Evolutionary conservation across 2,329 filamentous ascomycete species (phyloP), one percentile per base, ranked within the genome.

Genomic region (Hypoxylon sp.): DNA sequence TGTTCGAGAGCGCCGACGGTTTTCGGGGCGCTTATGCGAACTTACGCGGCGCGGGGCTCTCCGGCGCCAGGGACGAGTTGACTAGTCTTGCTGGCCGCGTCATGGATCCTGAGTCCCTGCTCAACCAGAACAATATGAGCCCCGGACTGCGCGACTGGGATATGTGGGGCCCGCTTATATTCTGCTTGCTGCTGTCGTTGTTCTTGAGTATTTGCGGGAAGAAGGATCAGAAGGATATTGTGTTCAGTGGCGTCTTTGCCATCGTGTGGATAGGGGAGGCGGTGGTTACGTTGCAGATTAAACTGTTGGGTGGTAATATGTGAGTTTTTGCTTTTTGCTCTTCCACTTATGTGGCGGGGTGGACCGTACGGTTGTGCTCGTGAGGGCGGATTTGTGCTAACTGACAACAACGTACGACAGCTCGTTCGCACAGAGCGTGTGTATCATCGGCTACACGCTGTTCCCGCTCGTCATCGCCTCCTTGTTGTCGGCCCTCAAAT

Each of bases 251-350:
- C 3, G 94, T 99, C 50, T 99, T 99, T 82, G 94, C 94, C 52
- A 92, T 97, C 82, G 91, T 99, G 59, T 99, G 96, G 96, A 90
- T 99, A 65, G 96, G 94, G 29, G 94, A 98, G 84, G 94, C 94
- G 0, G 92, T 97, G 3, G 96, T 99, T 66, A 99, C 96, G n/a
- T 82, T 97, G 78, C 96, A 99, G 86, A 98, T 99, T 80, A 97
- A 97, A 84, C 85, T 99, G 74, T 83, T 99, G 66, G 96, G 96
- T 66, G 96, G 96, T 50, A 98, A 96, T 84, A 98, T 99, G 95
- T 98, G 84, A 82, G 94, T 88, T 53, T 48, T 58, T 54, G 42
- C 5, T 53, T 37, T 13, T 13, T 26, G n/a, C 1, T 88, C 52
- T 48, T 58, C 54, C 5, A 52, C 39, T 13, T 13, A 0, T 11